A percentile compares a stretch with the other conserved stretches of the same genome.
Evolutionary conservation across 176 grass and related monocot species (phyloP).

Genomic region (Carex kokanica): DNA sequence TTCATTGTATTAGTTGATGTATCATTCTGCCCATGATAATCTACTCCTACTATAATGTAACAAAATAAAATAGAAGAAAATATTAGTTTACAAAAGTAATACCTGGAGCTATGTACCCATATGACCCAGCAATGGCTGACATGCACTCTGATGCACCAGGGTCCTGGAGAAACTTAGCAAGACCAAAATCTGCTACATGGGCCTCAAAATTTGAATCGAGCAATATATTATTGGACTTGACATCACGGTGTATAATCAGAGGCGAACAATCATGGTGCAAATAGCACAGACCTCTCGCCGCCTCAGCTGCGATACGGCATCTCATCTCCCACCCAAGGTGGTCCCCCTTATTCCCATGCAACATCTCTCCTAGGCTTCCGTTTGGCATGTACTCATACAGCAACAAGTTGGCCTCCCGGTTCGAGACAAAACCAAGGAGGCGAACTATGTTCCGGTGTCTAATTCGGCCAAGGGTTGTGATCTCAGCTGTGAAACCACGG

Average conservation of each 20-base stretch:
- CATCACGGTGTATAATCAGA: constrained; percentile 68
- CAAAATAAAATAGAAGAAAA: neutral
- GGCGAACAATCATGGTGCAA: constrained; percentile 92
- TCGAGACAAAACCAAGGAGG: constrained; percentile 67
- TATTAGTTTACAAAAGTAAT: neutral
- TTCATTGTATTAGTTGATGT: neutral
- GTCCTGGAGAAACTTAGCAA: constrained; percentile 75
- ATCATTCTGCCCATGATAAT: neutral
- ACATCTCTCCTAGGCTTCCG: constrained; percentile 73
- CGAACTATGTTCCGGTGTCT: constrained; percentile 86
- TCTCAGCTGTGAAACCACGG: constrained; percentile 78
- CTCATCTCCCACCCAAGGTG: constrained; percentile 63
- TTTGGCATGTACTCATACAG: constrained; percentile 94
- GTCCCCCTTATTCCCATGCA: constrained; percentile 66
- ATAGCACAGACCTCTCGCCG: constrained; percentile 76
- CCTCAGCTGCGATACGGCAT: constrained; percentile 57
- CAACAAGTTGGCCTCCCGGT: constrained; percentile 82
- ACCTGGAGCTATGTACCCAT: constrained; percentile 99
- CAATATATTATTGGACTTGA: constrained; percentile 95
- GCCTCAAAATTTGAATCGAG: constrained; percentile 82
- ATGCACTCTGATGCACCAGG: constrained; percentile 66
- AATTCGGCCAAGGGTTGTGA: constrained; percentile 73
- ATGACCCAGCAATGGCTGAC: constrained; percentile 78
- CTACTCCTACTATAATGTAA: constrained; percentile 5
- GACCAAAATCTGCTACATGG: constrained; percentile 91